A percentile compares a stretch with the other conserved stretches of the same genome.
Conservation (phyloP, 495 filamentous ascomycete species). For the Penicillium malachiteum region DNA sequence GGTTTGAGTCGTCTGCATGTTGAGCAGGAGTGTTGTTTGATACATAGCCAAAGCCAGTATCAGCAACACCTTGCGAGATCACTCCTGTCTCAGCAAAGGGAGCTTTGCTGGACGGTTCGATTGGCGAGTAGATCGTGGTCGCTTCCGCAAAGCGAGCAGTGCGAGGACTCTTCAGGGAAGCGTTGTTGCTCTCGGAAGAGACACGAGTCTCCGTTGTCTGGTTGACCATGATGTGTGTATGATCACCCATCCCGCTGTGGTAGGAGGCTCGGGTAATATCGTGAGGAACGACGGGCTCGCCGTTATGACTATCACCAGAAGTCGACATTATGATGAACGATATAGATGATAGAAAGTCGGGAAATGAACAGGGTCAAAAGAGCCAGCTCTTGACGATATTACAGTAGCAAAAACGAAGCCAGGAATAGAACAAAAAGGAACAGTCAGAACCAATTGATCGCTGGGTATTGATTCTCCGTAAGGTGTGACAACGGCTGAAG, state of each 20-base stretch:
- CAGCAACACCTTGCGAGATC: constrained; percentile 59
- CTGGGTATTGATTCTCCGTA: constrained; percentile 11
- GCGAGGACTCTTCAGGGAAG: constrained; percentile 74
- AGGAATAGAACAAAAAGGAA: constrained; percentile 5
- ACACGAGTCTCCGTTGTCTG: constrained; percentile 25
- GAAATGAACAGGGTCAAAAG: constrained; percentile 26
- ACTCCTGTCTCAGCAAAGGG: constrained; percentile 69
- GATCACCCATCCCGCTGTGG: constrained; percentile 31
- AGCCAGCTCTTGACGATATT: constrained; percentile 36
- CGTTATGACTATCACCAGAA: constrained; percentile 26
- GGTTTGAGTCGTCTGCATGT: constrained; percentile 53
- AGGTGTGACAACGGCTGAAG: constrained; percentile 22
- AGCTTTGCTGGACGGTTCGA: constrained; percentile 55
- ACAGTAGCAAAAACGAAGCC: neutral
- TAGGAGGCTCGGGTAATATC: constrained; percentile 36
- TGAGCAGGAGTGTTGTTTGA: constrained; percentile 52
- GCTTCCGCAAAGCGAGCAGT: constrained; percentile 90
- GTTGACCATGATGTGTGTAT: constrained; percentile 19
- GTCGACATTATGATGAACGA: constrained; percentile 25
- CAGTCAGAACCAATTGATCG: constrained; percentile 13
- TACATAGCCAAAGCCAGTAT: constrained; percentile 92
- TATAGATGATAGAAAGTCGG: constrained; percentile 1
- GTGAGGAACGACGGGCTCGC: constrained; percentile 31
- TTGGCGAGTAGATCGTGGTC: constrained; percentile 81
- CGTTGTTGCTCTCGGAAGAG: constrained; percentile 44